Base-by-base conservation (phyloP, 176 grass and related monocot genomes). In the Saccharum spontaneum region DNA sequence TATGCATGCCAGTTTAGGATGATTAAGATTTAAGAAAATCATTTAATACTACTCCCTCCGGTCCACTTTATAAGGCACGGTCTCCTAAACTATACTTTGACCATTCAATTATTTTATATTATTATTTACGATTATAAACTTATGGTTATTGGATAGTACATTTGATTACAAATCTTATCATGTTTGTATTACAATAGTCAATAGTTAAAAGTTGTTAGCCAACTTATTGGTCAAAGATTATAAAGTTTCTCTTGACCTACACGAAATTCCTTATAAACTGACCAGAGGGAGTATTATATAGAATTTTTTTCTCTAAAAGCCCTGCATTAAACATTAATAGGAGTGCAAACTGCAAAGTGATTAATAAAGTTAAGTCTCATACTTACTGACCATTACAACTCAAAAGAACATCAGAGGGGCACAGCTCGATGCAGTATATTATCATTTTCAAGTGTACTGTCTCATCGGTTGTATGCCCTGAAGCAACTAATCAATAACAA, bases 301-400 rank as follows among this genome's bases (percentile, higher is more conserved):
- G 18, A 57, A 3, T 0, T n/a, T 1, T 52, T 79, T 33, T 10
- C n/a, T 67, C 17, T 14, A 13, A 79, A 66, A 66, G 23, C 17
- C 16, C 2, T 26, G 37, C 12, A 69, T 5, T 24, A 39, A 54
- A 82, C 8, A 59, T 59, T 30, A 13, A 60, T 11, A 60, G 6
- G 17, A 69, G 31, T 69, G 31, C 8, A 69, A 81, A 69, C 28
- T 69, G 45, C 8, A 81, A 81, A 81, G 12, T 12, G 63, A 54
- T 14, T 40, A 55, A 55, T 10, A 26, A 17, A 68, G 7, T 37
- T 28, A 48, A 68, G 16, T 2, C 0, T 3, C 12, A 39, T 50
- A 81, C 31, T 11, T 81, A 24, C 48, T 81, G 18, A n/a, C 54
- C 45, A 36, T 39, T 4, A 14, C 13, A 70, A 23, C 39, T 69